A percentile compares a stretch with the other conserved stretches of the same genome.
Conservation (phyloP, 176 grass and related monocot species). For the Thalia dealbata region DNA sequence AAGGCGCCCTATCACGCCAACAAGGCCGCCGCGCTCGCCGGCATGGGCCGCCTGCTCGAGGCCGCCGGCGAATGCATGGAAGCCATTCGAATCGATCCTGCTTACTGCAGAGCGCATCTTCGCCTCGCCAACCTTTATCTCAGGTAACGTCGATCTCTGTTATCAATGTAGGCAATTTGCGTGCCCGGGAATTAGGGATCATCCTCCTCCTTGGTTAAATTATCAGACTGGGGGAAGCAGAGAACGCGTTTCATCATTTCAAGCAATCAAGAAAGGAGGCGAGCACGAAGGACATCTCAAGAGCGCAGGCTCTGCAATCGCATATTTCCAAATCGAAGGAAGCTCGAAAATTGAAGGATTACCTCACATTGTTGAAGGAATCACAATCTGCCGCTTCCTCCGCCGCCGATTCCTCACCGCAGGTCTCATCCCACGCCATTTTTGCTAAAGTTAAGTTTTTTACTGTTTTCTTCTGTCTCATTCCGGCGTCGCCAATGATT, state of each 20-base stretch:
- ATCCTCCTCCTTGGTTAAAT: neutral
- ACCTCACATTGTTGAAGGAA: constrained; percentile 61
- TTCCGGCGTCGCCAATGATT: no score
- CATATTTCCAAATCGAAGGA: constrained; percentile 56
- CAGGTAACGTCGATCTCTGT: constrained; percentile 28
- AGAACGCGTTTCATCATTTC: constrained; percentile 64
- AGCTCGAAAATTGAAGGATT: constrained; percentile 65
- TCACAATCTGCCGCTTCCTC: constrained; percentile 58
- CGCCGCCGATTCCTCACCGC: constrained; percentile 66
- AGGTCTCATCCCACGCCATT: constrained; percentile 24
- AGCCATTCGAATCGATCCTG: constrained; percentile 62
- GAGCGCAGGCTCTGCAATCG: constrained; percentile 48
- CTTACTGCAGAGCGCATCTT: constrained; percentile 55
- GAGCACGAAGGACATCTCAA: constrained; percentile 23
- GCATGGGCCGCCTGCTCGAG: constrained; percentile 55
- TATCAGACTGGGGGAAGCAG: constrained; percentile 73
- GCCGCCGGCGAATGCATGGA: constrained; percentile 73
- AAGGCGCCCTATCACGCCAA: constrained; percentile 70
- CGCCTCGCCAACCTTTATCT: constrained; percentile 68
- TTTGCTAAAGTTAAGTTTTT: neutral
- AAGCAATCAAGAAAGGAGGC: constrained; percentile 61
- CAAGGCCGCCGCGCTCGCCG: constrained; percentile 72
- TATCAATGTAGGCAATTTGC: no score
- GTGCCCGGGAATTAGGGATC: no score
- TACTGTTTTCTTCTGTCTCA: neutral